Evolutionary conservation across 306 rosid species (phyloP), one percentile per base, ranked within the genome.

Genomic region (Phaseolus lunatus): DNA sequence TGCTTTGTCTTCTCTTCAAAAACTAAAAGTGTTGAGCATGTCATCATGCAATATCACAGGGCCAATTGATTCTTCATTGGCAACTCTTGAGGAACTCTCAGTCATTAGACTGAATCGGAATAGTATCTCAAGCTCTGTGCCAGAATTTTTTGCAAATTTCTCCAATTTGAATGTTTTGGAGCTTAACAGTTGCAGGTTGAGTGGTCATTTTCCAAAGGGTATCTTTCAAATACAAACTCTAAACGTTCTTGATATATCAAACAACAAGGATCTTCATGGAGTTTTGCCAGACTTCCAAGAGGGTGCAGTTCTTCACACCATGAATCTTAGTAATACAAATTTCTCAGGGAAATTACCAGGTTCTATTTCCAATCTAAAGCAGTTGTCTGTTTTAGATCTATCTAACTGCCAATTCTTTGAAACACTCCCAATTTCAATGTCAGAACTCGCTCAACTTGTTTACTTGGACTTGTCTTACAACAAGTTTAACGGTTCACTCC

Each of bases 301-400:
- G n/a, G 8, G n/a, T 49, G 56, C 56, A 16, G 22, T 49, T 49
- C 56, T 49, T 49, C 56, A 49, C 56, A 49, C 56, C 56, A 49
- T 49, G 56, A 49, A 49, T n/a, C 56, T 49, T n/a, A 49, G 56
- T n/a, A 49, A 49, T 7, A 49, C 56, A 49, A 49, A 16, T 47
- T 47, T 47, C 52, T 47, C 52, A 13, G 52, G 52, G 52, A 47
- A 5, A 47, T 47, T 47, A 5, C 56, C 56, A 49, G 22, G 22
- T 49, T 5, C 56, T 49, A 49, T 49, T 49, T 49, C 56, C 56
- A n/a, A 49, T 49, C 56, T 49, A 49, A 49, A 49, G 56, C 23
- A 49, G 56, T n/a, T 49, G 22, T 49, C 56, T 14, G 15, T 47
- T 2, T 47, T 47, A 47, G 52, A 47, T 47, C 18, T 47, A 15